Conservation (phyloP, 306 rosid genomes). For the Prunus kanzakura region DNA sequence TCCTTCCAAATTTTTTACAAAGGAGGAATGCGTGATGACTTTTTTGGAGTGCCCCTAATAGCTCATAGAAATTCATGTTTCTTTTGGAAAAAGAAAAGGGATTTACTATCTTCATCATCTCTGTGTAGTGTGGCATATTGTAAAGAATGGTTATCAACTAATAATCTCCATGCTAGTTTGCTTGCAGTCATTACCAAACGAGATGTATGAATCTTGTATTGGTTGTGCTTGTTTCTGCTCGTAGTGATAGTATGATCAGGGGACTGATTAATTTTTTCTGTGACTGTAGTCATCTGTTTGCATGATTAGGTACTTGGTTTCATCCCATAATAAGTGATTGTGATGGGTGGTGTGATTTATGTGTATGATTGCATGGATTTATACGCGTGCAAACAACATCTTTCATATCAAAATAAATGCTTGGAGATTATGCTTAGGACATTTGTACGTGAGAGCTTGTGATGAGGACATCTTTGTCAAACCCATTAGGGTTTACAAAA, state of each 20-base stretch:
- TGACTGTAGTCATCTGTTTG: neutral
- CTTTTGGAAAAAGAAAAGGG: too few relatives aligned
- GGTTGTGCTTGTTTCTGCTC: neutral
- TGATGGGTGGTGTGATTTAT: neutral
- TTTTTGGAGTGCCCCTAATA: too few relatives aligned
- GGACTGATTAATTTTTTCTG: neutral
- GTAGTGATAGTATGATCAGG: neutral
- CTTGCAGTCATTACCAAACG: neutral
- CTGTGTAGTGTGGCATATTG: neutral
- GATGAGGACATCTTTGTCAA: too few relatives aligned
- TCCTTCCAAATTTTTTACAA: too few relatives aligned
- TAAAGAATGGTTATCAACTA: neutral
- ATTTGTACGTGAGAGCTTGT: too few relatives aligned
- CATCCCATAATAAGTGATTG: neutral
- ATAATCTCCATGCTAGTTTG: neutral
- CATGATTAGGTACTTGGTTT: neutral
- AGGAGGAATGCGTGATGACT: too few relatives aligned
- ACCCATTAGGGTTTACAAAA: too few relatives aligned
- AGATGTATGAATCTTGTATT: neutral
- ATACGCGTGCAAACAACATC: neutral
- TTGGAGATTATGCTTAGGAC: neutral
- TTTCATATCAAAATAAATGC: neutral
- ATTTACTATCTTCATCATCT: neutral
- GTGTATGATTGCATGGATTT: neutral
- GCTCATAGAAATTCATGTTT: too few relatives aligned